These are phyloP conservation scores for Bassia scoparia DNA, from an alignment of 148 eudicot species.

Conservation along the genomic window DNA sequence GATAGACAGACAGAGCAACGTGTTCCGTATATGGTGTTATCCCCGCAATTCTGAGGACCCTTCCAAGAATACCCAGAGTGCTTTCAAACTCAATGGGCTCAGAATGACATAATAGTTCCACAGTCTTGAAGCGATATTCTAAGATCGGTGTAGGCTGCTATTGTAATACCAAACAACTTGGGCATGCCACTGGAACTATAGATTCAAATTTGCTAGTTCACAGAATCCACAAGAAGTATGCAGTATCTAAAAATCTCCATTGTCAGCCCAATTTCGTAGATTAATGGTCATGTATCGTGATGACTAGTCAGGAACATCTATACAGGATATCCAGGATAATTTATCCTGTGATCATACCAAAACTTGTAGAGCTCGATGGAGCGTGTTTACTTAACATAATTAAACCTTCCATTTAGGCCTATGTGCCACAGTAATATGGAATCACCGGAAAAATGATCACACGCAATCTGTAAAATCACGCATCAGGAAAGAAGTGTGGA, in stretches of 20 bases:
- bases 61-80: slow-evolving; percentile 33
- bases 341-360: slow-evolving; percentile 38
- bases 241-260: slow-evolving; percentile 56
- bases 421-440: slow-evolving; percentile 36
- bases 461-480: slow-evolving; percentile 64
- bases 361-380: slow-evolving; percentile 47
- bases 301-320: slow-evolving; percentile 44
- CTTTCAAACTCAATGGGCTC: slow-evolving; percentile 34
- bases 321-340: slow-evolving; percentile 43
- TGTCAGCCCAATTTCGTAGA: slow-evolving; percentile 37
- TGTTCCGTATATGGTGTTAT: not conserved
- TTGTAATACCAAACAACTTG: slow-evolving; percentile 51
- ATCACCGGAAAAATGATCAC: slow-evolving; percentile 46
- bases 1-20: not conserved
- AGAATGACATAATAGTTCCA: slow-evolving; percentile 46
- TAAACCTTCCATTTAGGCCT: slow-evolving; percentile 56
- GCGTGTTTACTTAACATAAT: slow-evolving; percentile 50
- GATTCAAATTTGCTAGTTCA: slow-evolving; percentile 44
- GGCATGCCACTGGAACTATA: slow-evolving; percentile 59
- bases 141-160: slow-evolving; percentile 45
- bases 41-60: slow-evolving; percentile 50
- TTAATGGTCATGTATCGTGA: slow-evolving; percentile 37
- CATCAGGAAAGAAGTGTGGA: slow-evolving; percentile 41
- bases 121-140: slow-evolving; percentile 55
- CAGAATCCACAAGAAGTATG: slow-evolving; percentile 59